Evolutionary conservation across 805 yeast genomes (phyloP), one percentile per base, ranked within the genome.

Genomic region (Kodamaea leandrae): DNA sequence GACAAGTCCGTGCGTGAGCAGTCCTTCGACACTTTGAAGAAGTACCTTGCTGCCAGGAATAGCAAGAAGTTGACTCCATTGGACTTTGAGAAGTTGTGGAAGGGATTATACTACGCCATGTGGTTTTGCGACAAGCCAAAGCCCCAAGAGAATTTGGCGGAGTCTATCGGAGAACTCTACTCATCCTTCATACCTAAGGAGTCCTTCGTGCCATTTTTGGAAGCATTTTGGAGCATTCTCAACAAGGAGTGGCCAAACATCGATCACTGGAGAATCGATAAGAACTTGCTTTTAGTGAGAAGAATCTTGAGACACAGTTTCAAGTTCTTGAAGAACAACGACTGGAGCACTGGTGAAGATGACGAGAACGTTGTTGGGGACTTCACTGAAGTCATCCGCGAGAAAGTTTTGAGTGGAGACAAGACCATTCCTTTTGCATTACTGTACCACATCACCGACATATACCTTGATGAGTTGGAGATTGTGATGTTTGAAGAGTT

Each of bases 111-210:
- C 63, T 93, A 74, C 58, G 78, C 96, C 8, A 87, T 93, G 96
- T 93, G 99, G 98, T 88, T 84, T 66, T 78, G 95, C 58, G 99
- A 93, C 61, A 78, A 90, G 57, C 96, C 96, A 19, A 74, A 84
- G 53, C 93, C 96, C 17, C 99, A 93, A 63, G 96, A 89, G 61
- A 68, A 82, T 44, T 68, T 93, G 27, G 95, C 96, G 2, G 76
- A 73, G 36, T 80, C 77, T 32, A 67, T 93, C 47, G 95, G 91
- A 2, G 69, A 63, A 61, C 73, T 66, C 18, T 79, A 69, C 45
- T 67, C 76, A 13, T 64, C 66, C 13, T 63, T 64, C 16, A 64
- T 77, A 12, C 69, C 78, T 1, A 48, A 50, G 4, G 59, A 57
- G 4, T 70, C 71, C 60, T 72, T 77, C 57, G 49, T 67, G 41